Conservation (phyloP, 257 asterid species). For the Gardenia jasminoides region DNA sequence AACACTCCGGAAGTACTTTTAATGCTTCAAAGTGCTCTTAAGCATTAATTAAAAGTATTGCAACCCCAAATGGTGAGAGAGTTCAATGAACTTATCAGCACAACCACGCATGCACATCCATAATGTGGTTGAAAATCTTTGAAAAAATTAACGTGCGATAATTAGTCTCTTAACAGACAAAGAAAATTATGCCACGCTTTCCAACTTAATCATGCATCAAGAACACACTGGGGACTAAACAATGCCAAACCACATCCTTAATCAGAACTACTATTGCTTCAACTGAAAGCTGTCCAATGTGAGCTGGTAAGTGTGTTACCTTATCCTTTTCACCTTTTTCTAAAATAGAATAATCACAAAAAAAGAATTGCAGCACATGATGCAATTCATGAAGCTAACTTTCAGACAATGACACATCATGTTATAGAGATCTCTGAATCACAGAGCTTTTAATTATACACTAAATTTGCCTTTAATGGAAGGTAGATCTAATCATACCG, state of each 20-base stretch:
- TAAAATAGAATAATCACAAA: not conserved
- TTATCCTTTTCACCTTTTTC: not conserved
- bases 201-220: not conserved
- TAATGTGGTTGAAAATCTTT: too few relatives aligned
- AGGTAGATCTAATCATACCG: constrained; percentile 14
- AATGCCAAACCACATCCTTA: not conserved
- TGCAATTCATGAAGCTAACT: not conserved
- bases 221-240: not conserved
- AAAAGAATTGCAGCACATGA: not conserved
- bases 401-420: not conserved
- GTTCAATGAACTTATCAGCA: too few relatives aligned
- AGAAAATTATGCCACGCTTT: not conserved
- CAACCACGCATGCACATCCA: too few relatives aligned
- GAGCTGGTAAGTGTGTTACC: not conserved
- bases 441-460: not conserved
- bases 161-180: not conserved
- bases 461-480: not conserved
- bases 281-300: not conserved
- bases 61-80: too few relatives aligned
- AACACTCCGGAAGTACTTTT: too few relatives aligned
- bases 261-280: not conserved
- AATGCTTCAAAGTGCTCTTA: too few relatives aligned
- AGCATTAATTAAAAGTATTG: too few relatives aligned
- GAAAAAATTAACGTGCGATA: too few relatives aligned
- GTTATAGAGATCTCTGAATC: not conserved